A percentile compares a stretch with the other conserved stretches of the same genome.
Conservation (phyloP, 495 filamentous ascomycete genomes). For the Massariosphaeria phaeospora region DNA sequence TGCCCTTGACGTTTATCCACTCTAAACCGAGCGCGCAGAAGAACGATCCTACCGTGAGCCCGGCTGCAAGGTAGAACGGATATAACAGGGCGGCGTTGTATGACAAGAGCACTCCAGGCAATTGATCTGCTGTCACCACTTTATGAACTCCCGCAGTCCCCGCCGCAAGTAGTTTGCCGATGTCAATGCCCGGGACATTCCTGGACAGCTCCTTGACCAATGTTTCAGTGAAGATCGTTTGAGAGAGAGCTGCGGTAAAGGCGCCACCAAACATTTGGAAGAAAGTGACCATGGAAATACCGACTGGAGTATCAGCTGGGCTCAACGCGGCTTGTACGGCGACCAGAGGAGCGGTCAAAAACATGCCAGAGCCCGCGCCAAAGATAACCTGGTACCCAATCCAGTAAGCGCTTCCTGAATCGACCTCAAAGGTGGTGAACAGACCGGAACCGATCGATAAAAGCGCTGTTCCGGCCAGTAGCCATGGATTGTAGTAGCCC, state of each 20-base stretch:
- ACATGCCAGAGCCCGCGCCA: conserved; percentile 27
- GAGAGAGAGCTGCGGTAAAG: conserved; percentile 34
- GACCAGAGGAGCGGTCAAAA: conserved; percentile 18
- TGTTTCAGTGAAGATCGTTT: conserved; percentile 39
- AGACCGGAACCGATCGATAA: conserved; percentile 27
- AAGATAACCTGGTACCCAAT: conserved; percentile 30
- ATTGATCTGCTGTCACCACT: conserved; percentile 43
- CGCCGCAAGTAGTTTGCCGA: conserved; percentile 42
- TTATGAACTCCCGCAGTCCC: conserved; percentile 51
- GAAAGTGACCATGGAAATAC: conserved; percentile 36
- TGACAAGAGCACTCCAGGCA: conserved; percentile 47
- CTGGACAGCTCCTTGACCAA: conserved; percentile 21
- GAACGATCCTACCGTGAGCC: conserved; percentile 1
- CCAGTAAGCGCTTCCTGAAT: conserved; percentile 22
- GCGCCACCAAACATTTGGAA: conserved; percentile 37
- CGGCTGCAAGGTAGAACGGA: conserved; percentile 18
- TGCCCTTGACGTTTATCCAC: conserved; percentile 23
- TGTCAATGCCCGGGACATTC: conserved; percentile 45
- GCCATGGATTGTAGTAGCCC: conserved; percentile 29
- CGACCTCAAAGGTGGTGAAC: conserved; percentile 21
- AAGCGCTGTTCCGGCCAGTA: conserved; percentile 23
- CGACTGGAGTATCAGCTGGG: conserved; percentile 21
- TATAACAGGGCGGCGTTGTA: conserved; percentile 20
- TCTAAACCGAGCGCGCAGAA: conserved; percentile 16
- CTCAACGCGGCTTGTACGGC: conserved; percentile 25